These are phyloP conservation scores for Nectriaceae sp. DNA, from an alignment of 2,329 filamentous ascomycete genomes.

Conservation along the genomic window DNA sequence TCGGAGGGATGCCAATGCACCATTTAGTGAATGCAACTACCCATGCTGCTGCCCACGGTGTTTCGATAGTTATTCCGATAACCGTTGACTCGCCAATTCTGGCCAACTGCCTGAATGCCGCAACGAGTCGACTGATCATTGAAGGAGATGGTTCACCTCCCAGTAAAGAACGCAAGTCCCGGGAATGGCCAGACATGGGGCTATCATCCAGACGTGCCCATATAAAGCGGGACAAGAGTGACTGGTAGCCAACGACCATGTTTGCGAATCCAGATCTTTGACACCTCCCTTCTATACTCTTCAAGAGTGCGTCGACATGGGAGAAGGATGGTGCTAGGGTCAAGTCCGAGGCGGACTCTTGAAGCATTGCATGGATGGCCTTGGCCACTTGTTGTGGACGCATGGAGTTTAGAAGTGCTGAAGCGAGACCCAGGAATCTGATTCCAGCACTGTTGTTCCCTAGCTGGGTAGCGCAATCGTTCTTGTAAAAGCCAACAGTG, in stretches of 20 bases:
- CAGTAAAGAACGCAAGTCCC: no score
- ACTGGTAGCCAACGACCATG: not conserved
- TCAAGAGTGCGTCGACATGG: not conserved
- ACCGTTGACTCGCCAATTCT: not conserved
- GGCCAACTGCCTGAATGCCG: not conserved
- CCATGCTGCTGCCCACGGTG: not conserved
- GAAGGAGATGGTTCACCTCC: not conserved
- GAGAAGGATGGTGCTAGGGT: not conserved
- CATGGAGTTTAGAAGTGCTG: not conserved
- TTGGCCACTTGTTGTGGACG: not conserved
- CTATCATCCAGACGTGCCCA: no score
- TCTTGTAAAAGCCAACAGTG: not conserved
- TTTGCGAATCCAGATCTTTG: not conserved
- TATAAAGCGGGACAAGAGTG: not conserved
- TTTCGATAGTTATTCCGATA: not conserved
- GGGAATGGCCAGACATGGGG: no score
- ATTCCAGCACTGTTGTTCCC: not conserved
- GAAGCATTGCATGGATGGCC: not conserved
- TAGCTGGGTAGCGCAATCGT: constrained; percentile 3
- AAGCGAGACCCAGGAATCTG: constrained; percentile 2
- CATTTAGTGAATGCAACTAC: constrained; percentile 3
- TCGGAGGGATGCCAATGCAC: not conserved
- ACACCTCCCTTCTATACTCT: not conserved
- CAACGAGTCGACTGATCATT: constrained; percentile 1
- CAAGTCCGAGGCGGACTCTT: no score